Percentiles rank a stretch among this genome's conserved stretches.
Evolutionary conservation across 2,329 filamentous ascomycete species (phyloP).

Genomic region (Monilinia fructicola): DNA sequence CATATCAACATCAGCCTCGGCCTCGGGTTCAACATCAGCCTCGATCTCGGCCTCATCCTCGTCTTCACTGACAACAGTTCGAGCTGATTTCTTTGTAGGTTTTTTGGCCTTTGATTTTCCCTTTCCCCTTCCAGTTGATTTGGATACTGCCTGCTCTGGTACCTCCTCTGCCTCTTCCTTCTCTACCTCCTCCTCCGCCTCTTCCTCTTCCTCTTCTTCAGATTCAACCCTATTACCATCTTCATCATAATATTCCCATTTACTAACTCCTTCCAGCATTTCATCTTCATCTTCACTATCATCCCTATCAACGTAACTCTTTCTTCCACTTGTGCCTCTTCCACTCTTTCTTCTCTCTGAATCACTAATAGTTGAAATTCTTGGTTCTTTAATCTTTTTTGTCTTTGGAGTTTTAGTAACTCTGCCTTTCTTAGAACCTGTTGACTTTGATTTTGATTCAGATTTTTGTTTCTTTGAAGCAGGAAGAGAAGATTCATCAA

Average conservation of each 20-base stretch:
- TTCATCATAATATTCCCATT: constrained; percentile 44
- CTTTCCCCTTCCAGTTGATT: constrained; percentile 1
- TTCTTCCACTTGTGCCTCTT: constrained; percentile 43
- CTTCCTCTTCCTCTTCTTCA: constrained; percentile 28
- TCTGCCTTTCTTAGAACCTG: constrained; percentile 38
- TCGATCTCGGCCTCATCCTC: not conserved
- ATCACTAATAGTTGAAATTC: constrained; percentile 29
- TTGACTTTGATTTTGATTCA: constrained; percentile 27
- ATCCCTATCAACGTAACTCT: constrained; percentile 43
- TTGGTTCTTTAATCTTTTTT: constrained; percentile 33
- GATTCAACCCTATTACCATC: constrained; percentile 41
- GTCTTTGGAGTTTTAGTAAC: constrained; percentile 34
- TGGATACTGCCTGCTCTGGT: not conserved
- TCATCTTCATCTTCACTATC: constrained; percentile 46
- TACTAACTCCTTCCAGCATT: constrained; percentile 41
- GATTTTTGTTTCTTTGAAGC: constrained; percentile 33
- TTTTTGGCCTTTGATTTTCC: constrained; percentile 3
- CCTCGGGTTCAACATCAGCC: no score
- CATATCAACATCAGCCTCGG: not conserved
- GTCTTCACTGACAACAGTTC: constrained; percentile 5
- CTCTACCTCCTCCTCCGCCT: constrained; percentile 26
- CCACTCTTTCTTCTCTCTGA: constrained; percentile 42
- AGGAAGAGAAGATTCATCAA: constrained; percentile 33
- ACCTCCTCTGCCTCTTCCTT: constrained; percentile 23
- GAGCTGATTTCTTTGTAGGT: constrained; percentile 7